These are phyloP conservation scores for Chernovozyma sophiae-reginae DNA, from an alignment of 1,139 yeast species.

Conservation along the genomic window DNA sequence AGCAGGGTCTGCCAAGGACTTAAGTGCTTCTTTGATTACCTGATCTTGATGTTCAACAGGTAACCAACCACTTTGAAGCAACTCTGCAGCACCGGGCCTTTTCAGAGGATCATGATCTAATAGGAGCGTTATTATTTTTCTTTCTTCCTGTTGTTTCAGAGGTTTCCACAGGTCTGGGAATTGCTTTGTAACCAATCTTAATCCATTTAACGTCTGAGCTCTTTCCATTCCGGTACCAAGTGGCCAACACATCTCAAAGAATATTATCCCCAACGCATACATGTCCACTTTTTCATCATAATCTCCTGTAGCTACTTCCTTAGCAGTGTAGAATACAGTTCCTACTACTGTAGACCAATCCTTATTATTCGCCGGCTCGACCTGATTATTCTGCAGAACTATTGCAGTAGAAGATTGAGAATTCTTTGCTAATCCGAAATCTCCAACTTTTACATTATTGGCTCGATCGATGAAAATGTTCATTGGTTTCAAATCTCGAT, in stretches of 20 bases:
- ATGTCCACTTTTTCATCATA: slow-evolving; percentile 93
- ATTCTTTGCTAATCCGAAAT: slow-evolving; percentile 91
- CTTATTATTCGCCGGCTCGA: slow-evolving; percentile 40
- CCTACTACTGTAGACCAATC: slow-evolving; percentile 92
- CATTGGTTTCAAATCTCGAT: slow-evolving; percentile 92
- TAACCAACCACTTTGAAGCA: slow-evolving; percentile 74
- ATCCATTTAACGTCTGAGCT: slow-evolving; percentile 58
- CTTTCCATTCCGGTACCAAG: slow-evolving; percentile 92
- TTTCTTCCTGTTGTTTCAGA: slow-evolving; percentile 50
- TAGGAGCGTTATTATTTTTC: slow-evolving; percentile 55
- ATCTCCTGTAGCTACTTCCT: slow-evolving; percentile 73
- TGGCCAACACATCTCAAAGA: slow-evolving; percentile 89
- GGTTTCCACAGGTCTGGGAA: slow-evolving; percentile 58
- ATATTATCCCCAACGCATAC: slow-evolving; percentile 91
- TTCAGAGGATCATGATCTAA: slow-evolving; percentile 73
- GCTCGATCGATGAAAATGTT: slow-evolving; percentile 92
- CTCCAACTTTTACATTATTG: slow-evolving; percentile 90
- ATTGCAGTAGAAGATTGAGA: slow-evolving; percentile 42
- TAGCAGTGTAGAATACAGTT: slow-evolving; percentile 88
- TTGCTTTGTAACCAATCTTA: slow-evolving; percentile 54
- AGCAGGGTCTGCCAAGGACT: slow-evolving; percentile 80
- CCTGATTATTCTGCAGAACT: slow-evolving; percentile 35
- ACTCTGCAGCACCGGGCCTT: slow-evolving; percentile 74
- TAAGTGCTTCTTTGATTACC: slow-evolving; percentile 80
- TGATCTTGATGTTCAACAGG: slow-evolving; percentile 91